A percentile compares a stretch with the other conserved stretches of the same genome.
Evolutionary conservation across 78 protist genomes (phyloP).

Genomic region (Dictyostelium capitatum): DNA sequence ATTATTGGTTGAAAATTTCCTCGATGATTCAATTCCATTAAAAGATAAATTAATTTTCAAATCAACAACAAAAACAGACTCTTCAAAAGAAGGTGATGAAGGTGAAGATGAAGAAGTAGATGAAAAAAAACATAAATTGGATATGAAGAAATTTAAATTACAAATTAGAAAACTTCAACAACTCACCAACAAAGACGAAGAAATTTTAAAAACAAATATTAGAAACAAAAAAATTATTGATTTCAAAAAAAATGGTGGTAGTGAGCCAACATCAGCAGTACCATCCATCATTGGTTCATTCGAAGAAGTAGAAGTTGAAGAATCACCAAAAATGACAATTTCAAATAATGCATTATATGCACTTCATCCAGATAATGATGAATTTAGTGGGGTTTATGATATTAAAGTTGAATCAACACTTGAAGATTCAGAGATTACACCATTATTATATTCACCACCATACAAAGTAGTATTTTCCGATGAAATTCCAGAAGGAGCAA

Average conservation of each 20-base stretch:
- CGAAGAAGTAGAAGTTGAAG: no score
- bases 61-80: background rate
- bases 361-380: no score
- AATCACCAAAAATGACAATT: no score
- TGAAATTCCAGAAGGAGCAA: no score
- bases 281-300: background rate
- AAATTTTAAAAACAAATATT: background rate
- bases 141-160: background rate
- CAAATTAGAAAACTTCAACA: background rate
- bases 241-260: background rate
- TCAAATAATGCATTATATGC: no score
- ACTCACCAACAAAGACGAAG: background rate
- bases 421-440: no score
- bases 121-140: background rate
- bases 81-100: background rate
- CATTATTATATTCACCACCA: no score
- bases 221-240: background rate
- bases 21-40: conserved; percentile 3
- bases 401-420: no score
- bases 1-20: background rate
- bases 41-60: conserved; percentile 6
- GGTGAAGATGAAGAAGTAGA: background rate
- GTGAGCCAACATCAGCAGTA: background rate
- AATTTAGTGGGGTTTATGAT: no score
- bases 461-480: no score